Evolutionary conservation across 2,329 filamentous ascomycete genomes (phyloP), one percentile per base, ranked within the genome.

Genomic region (Talaromyces sp.): DNA sequence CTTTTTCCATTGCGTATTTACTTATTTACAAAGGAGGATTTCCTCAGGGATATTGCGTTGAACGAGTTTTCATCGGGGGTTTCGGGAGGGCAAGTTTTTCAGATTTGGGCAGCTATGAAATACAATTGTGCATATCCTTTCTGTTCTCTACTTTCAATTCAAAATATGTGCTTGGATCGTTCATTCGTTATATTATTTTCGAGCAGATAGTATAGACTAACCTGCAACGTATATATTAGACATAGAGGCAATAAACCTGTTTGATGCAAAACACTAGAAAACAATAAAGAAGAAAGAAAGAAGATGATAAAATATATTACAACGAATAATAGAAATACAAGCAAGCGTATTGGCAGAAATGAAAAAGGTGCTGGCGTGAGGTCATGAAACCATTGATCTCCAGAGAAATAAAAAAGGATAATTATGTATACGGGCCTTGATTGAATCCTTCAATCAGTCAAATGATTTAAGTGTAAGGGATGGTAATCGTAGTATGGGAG

Each of bases 381-480:
- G 52, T 56, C 52, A 24, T 56, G 52, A 56, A 39, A 39, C 31
- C 52, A 56, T 39, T 56, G n/a, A 56, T 56, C 52, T 56, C 52
- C n/a, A 24, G 33, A 19, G 6, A 22, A 37, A 11, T 8, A 11
- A 24, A 27, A 37, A n/a, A 5, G 9, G 24, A 19, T 33, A 39
- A 22, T 35, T 37, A 54, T 56, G 39, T 56, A 16, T 24, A 35
- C 5, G n/a, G n/a, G 31, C 24, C 31, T 16, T 31, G 50, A 35
- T 35, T 54, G 8, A 31, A 22, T n/a, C 14, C 22, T 33, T n/a
- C 16, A 52, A 50, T 50, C 47, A 50, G 22, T 54, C 10, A 35
- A 50, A 10, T 35, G 33, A 35, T 35, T 47, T 13, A 27, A 27
- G 4, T 31, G 6, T 5, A 16, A 27, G 22, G 24, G 5, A 14